These are phyloP conservation scores for Kwoniella pini DNA, from an alignment of 768 basidiomycete species.

Conservation along the genomic window DNA sequence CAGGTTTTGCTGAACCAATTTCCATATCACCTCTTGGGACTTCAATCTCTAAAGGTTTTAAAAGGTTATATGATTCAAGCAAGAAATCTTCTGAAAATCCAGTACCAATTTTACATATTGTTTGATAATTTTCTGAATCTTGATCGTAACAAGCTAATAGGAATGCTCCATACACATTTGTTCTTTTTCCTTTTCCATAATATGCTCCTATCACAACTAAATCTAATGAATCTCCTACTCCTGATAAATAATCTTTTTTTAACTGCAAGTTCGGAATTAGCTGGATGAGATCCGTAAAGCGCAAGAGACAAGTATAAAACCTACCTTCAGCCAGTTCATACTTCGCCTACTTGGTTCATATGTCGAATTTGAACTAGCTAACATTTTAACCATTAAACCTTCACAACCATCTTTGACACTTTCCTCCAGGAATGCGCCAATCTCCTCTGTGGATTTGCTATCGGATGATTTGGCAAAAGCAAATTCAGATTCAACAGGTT, in stretches of 20 bases:
- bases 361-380: slow-evolving; percentile 83
- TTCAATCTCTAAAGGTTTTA: slow-evolving; percentile 65
- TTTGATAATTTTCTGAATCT: slow-evolving; percentile 91
- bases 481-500: slow-evolving; percentile 82
- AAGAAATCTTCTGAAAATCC: slow-evolving; percentile 93
- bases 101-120: slow-evolving; percentile 98
- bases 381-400: slow-evolving; percentile 99
- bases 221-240: slow-evolving; percentile 95
- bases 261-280: slow-evolving; percentile 61
- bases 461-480: slow-evolving; percentile 90
- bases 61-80: slow-evolving; percentile 72
- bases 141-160: slow-evolving; percentile 94
- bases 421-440: slow-evolving; percentile 89
- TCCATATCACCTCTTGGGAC: slow-evolving; percentile 76
- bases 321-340: slow-evolving; percentile 96
- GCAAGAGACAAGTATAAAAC: slow-evolving; percentile 3
- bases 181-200: slow-evolving; percentile 96
- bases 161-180: slow-evolving; percentile 96
- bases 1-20: slow-evolving; percentile 89
- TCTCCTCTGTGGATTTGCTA: slow-evolving; percentile 84
- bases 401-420: slow-evolving; percentile 98
- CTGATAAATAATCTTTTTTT: slow-evolving; percentile 97
- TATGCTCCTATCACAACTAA: slow-evolving; percentile 97
- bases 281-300: not conserved
- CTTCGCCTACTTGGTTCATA: slow-evolving; percentile 95